phyloP scores from a whole-genome alignment of 768 basidiomycete species.

The Suillus subluteus region DNA sequence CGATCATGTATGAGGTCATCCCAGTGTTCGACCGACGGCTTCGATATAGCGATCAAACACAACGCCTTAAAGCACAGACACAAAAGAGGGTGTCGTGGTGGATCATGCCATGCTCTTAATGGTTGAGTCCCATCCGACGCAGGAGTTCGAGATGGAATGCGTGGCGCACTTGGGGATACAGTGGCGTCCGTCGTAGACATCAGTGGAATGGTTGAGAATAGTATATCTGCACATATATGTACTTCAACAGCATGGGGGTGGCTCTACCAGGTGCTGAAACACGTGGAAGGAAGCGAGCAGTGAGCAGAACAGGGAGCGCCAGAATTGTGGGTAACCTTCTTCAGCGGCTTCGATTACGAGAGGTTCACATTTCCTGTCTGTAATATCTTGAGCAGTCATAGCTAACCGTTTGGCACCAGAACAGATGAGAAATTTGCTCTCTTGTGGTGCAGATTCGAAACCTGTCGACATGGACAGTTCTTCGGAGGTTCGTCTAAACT shows the following conservation, averaged over 20 bases:
- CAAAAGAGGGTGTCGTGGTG: neutral
- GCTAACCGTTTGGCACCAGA: no score
- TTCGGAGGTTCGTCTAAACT: no score
- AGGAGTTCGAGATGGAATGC: neutral
- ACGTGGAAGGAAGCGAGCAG: neutral
- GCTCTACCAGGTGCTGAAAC: neutral
- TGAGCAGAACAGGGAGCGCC: neutral
- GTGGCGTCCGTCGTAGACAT: neutral
- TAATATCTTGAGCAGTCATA: no score
- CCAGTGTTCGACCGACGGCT: neutral
- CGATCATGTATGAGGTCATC: neutral
- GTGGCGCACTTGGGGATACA: neutral
- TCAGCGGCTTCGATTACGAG: neutral
- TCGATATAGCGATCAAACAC: constrained; percentile 1
- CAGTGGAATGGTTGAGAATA: neutral
- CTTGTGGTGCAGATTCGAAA: no score
- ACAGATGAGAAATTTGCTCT: no score
- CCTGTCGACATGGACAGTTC: no score
- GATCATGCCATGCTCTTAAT: neutral
- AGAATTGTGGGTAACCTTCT: neutral
- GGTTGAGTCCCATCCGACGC: neutral
- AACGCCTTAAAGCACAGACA: neutral
- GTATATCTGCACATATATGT: neutral
- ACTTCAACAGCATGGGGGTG: neutral
- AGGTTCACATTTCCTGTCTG: neutral